Conservation (phyloP, 1,284 basidiomycete genomes). For the Calocybe gambosa region DNA sequence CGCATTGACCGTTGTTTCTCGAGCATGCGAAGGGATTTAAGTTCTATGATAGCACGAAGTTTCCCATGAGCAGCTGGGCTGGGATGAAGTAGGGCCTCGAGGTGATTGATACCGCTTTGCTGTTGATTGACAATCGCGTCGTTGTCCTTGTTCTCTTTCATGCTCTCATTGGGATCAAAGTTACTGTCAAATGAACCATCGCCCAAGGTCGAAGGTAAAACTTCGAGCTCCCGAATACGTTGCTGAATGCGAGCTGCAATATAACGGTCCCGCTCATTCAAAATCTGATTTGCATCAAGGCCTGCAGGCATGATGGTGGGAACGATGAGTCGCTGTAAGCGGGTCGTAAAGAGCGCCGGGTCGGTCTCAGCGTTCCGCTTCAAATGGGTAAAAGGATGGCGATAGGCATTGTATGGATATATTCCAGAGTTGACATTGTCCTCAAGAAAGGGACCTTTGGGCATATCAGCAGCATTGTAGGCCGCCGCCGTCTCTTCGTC, state of each 20-base stretch:
- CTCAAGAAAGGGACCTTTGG: slow-evolving; percentile 70
- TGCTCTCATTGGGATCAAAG: slow-evolving; percentile 34
- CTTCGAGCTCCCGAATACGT: slow-evolving; percentile 86
- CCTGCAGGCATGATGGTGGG: slow-evolving; percentile 92
- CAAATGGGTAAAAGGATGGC: slow-evolving; percentile 78
- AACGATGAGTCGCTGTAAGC: slow-evolving; percentile 77
- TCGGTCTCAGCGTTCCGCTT: slow-evolving; percentile 56
- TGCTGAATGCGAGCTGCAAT: slow-evolving; percentile 88
- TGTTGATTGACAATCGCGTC: slow-evolving; percentile 18
- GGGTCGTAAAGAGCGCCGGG: slow-evolving; percentile 57
- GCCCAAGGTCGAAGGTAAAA: slow-evolving; percentile 77
- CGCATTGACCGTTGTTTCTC: slow-evolving; percentile 88
- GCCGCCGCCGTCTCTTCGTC: slow-evolving; percentile 35
- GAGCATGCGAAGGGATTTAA: slow-evolving; percentile 87
- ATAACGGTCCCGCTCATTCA: slow-evolving; percentile 89
- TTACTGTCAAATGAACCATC: slow-evolving; percentile 65
- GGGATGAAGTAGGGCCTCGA: slow-evolving; percentile 39
- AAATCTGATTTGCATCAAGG: slow-evolving; percentile 85
- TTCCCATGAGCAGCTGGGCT: slow-evolving; percentile 68
- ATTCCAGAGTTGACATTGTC: slow-evolving; percentile 78
- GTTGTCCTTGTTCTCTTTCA: slow-evolving; percentile 39
- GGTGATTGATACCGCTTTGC: slow-evolving; percentile 20
- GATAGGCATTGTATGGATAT: slow-evolving; percentile 95
- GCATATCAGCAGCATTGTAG: slow-evolving; percentile 45
- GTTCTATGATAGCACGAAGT: slow-evolving; percentile 88